These are phyloP conservation scores for Alternaria angustiovoidea DNA, from an alignment of 2,329 filamentous ascomycete species.

Conservation along the genomic window DNA sequence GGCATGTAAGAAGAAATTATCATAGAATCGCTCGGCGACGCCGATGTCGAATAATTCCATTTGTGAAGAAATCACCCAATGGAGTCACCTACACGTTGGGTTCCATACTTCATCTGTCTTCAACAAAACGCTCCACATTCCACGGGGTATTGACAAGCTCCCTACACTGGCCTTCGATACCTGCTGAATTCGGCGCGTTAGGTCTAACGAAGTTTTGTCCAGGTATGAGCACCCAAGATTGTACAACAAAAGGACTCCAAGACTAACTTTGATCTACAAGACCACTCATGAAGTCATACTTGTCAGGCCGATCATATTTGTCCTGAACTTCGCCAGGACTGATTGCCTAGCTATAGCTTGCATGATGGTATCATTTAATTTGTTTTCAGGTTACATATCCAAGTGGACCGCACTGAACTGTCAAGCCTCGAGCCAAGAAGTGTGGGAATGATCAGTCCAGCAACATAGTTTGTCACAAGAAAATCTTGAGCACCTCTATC, in stretches of 20 bases:
- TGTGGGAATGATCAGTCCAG: no score
- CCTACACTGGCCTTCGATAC: neutral
- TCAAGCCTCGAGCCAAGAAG: no score
- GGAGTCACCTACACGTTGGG: neutral
- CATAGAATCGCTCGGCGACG: neutral
- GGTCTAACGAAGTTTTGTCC: neutral
- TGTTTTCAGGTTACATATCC: no score
- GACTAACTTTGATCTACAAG: no score
- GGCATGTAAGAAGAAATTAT: neutral
- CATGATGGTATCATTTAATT: no score
- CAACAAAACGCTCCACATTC: neutral
- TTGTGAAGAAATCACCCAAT: neutral
- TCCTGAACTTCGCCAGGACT: neutral
- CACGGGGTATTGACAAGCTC: neutral
- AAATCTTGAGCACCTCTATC: no score
- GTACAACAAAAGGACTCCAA: no score
- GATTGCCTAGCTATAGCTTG: no score
- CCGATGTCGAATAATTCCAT: neutral
- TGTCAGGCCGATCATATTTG: neutral
- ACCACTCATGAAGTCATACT: no score
- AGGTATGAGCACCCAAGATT: no score
- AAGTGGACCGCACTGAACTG: no score
- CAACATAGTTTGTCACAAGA: no score
- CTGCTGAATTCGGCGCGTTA: neutral
- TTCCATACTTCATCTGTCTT: neutral